A percentile compares a stretch with the other conserved stretches of the same genome.
Evolutionary conservation across 1,284 basidiomycete genomes (phyloP).

Genomic region (Abortiporus biennis): DNA sequence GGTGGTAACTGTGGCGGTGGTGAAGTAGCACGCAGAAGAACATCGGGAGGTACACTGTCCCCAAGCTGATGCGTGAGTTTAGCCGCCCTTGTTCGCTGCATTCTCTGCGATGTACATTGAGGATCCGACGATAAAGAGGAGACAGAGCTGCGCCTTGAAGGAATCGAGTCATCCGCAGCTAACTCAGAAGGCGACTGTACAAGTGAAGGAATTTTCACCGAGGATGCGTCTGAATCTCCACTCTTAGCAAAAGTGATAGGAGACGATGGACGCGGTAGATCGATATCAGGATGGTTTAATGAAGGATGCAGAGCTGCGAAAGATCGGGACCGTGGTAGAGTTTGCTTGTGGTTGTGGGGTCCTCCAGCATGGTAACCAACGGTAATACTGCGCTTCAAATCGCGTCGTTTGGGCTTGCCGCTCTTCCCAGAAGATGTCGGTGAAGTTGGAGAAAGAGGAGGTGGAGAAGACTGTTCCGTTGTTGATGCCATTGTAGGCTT

Average conservation of each 20-base stretch:
- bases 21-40: slow-evolving; percentile 24
- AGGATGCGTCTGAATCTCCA: not conserved
- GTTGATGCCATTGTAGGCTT: slow-evolving; percentile 11
- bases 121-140: slow-evolving; percentile 6
- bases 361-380: slow-evolving; percentile 8
- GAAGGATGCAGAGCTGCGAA: slow-evolving; percentile 11
- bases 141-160: slow-evolving; percentile 11
- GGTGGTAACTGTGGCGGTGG: slow-evolving; percentile 11
- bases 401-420: slow-evolving; percentile 9
- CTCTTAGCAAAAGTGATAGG: not conserved
- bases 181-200: not conserved
- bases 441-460: slow-evolving; percentile 7
- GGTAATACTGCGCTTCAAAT: slow-evolving; percentile 19
- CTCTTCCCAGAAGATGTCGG: slow-evolving; percentile 11
- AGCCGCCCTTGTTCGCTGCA: slow-evolving; percentile 28
- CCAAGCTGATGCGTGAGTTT: slow-evolving; percentile 36
- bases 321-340: slow-evolving; percentile 17
- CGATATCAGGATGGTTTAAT: not conserved
- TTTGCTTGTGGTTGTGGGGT: slow-evolving; percentile 9
- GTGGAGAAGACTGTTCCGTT: slow-evolving; percentile 12
- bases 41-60: slow-evolving; percentile 32
- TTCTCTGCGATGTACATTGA: slow-evolving; percentile 18
- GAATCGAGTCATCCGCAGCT: not conserved
- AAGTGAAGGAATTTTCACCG: not conserved
- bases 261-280: too few relatives aligned